phyloP scores from a whole-genome alignment of 345 rosid genomes.

The Arabis hirsuta region DNA sequence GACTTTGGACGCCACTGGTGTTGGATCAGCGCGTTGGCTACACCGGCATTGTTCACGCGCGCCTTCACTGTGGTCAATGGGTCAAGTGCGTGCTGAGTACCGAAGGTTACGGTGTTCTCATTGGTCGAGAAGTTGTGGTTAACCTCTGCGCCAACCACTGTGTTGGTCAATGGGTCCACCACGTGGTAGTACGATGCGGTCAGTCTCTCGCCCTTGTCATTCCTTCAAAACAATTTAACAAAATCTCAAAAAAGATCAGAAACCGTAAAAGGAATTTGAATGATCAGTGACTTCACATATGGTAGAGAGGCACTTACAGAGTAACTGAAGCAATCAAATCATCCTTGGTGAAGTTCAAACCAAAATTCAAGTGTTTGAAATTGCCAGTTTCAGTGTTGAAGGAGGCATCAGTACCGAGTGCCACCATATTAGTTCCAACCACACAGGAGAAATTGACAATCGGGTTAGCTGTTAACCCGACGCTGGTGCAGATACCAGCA shows the following conservation, averaged over 20 bases:
- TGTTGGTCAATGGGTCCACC: slow-evolving; percentile 77
- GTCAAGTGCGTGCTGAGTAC: slow-evolving; percentile 88
- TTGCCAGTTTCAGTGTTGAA: slow-evolving; percentile 80
- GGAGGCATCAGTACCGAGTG: slow-evolving; percentile 88
- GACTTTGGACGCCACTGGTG: slow-evolving; percentile 96
- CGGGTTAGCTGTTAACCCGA: slow-evolving; percentile 87
- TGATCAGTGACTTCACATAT: neutral
- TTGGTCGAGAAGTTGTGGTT: slow-evolving; percentile 80
- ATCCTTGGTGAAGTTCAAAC: slow-evolving; percentile 61
- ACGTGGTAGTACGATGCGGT: slow-evolving; percentile 90
- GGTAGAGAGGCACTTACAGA: slow-evolving; percentile 61
- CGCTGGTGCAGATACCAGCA: slow-evolving; percentile 81
- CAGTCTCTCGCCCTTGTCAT: slow-evolving; percentile 76
- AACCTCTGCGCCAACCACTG: slow-evolving; percentile 97
- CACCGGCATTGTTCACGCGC: slow-evolving; percentile 83
- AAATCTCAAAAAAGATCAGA: slow-evolving; percentile 1
- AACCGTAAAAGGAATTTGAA: neutral
- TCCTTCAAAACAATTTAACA: slow-evolving; percentile 49
- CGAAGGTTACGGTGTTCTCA: slow-evolving; percentile 77
- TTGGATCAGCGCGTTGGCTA: slow-evolving; percentile 88
- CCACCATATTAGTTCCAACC: slow-evolving; percentile 60
- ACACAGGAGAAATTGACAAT: slow-evolving; percentile 89
- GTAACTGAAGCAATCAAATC: slow-evolving; percentile 81
- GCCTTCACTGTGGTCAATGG: slow-evolving; percentile 91
- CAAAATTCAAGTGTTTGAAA: slow-evolving; percentile 79